Percentiles rank a stretch among this genome's conserved stretches.
Conservation (phyloP, 2,329 filamentous ascomycete genomes). For the Neopestalotiopsis clavispora region DNA sequence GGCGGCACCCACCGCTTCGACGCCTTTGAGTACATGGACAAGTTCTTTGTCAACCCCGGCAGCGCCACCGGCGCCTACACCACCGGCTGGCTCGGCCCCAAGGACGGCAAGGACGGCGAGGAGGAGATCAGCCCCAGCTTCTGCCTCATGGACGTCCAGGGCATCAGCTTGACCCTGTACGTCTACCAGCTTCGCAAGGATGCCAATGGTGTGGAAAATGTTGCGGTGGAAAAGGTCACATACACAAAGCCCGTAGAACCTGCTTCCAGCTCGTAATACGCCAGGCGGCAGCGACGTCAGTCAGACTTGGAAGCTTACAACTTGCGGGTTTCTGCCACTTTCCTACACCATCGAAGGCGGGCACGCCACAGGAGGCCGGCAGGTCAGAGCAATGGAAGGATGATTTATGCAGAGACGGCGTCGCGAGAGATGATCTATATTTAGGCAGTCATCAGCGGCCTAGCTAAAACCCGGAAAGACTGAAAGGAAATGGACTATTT, state of each 20-base stretch:
- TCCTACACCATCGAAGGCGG: no score
- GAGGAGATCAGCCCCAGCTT: conserved; percentile 88
- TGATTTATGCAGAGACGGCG: no score
- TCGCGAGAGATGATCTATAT: no score
- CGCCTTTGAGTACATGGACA: conserved; percentile 76
- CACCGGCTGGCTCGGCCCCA: conserved; percentile 50
- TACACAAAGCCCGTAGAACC: conserved; percentile 78
- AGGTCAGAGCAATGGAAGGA: no score
- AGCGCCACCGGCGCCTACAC: conserved; percentile 69
- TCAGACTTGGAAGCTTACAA: neutral
- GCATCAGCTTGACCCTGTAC: conserved; percentile 92
- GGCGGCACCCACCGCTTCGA: conserved; percentile 72
- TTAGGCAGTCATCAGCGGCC: neutral
- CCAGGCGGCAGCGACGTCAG: conserved; percentile 29
- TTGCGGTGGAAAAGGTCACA: conserved; percentile 85
- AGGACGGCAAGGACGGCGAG: conserved; percentile 55
- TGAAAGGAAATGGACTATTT: neutral
- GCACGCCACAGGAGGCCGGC: no score
- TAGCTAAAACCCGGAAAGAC: neutral
- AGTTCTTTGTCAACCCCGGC: conserved; percentile 74
- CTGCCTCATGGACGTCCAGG: conserved; percentile 98
- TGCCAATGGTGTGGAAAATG: conserved; percentile 76
- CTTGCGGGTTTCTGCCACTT: no score
- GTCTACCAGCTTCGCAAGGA: conserved; percentile 88
- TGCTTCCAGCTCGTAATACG: conserved; percentile 50